Evolutionary conservation across 1,284 basidiomycete genomes (phyloP).

Genomic region (Puccinia novopanici): DNA sequence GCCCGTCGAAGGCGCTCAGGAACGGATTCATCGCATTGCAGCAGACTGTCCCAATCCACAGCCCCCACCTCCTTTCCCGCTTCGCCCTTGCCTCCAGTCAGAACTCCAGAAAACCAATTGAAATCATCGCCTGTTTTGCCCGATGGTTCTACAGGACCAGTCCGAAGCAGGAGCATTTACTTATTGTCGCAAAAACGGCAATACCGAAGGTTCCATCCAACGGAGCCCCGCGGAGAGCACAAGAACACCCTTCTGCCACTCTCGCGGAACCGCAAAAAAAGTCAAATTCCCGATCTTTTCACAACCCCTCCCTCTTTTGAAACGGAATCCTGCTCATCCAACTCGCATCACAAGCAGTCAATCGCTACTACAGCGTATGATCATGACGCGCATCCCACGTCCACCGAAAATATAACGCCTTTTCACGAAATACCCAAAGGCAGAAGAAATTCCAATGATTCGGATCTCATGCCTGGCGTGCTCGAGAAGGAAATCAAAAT

Average conservation of each 20-base stretch:
- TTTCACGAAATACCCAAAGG: background rate
- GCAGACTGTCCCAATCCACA: background rate
- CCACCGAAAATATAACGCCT: background rate
- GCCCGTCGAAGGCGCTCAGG: background rate
- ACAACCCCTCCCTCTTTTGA: background rate
- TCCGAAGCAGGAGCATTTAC: slow-evolving; percentile 15
- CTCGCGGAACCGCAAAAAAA: background rate
- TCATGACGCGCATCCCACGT: background rate
- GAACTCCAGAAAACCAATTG: background rate
- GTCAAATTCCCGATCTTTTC: background rate
- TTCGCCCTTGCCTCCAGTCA: background rate
- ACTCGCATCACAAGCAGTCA: background rate
- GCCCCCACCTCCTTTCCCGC: background rate
- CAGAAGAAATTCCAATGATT: background rate
- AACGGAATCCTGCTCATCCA: background rate
- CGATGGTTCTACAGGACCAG: background rate
- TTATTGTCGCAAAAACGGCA: slow-evolving; percentile 14
- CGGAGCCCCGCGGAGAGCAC: background rate
- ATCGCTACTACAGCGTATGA: background rate
- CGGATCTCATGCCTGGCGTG: background rate
- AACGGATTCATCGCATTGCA: background rate
- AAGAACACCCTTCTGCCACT: background rate
- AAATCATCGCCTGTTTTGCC: background rate
- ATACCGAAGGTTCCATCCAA: background rate
- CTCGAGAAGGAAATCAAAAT: background rate